These are phyloP conservation scores for Mycena venus DNA, from an alignment of 768 basidiomycete genomes.

Conservation along the genomic window DNA sequence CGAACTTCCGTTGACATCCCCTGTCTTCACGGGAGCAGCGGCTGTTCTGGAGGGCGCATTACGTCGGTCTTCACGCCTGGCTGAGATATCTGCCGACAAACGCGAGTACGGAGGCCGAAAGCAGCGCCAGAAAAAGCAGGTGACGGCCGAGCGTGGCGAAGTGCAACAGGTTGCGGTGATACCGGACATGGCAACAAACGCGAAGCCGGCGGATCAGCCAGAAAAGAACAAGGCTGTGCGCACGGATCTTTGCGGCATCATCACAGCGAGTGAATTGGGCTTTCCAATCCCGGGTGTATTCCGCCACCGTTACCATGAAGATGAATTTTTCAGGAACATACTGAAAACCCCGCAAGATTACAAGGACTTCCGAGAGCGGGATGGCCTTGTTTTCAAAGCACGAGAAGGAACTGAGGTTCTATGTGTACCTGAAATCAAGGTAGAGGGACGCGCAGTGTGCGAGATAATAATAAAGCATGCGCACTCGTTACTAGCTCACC, in stretches of 20 bases:
- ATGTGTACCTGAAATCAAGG: not conserved
- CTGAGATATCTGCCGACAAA: too few species aligned
- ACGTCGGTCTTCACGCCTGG: too few species aligned
- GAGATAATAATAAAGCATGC: not conserved
- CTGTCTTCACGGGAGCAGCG: too few species aligned
- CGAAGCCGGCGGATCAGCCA: not conserved
- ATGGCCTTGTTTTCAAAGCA: not conserved
- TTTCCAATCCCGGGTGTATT: not conserved
- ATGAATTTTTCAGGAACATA: not conserved
- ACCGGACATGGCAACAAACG: too few species aligned
- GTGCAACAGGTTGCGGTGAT: too few species aligned
- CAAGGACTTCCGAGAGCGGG: not conserved
- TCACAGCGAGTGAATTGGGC: not conserved
- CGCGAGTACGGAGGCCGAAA: too few species aligned
- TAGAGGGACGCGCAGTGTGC: not conserved
- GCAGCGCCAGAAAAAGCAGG: too few species aligned
- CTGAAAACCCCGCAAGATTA: not conserved
- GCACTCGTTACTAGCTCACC: not conserved
- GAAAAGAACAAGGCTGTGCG: not conserved
- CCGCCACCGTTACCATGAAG: not conserved
- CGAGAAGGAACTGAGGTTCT: not conserved
- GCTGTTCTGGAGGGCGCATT: too few species aligned
- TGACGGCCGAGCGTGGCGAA: too few species aligned
- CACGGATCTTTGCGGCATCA: not conserved
- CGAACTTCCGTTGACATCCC: too few species aligned